These are phyloP conservation scores for Colletotrichum eremochloae DNA, from an alignment of 2,329 filamentous ascomycete species.

Conservation along the genomic window DNA sequence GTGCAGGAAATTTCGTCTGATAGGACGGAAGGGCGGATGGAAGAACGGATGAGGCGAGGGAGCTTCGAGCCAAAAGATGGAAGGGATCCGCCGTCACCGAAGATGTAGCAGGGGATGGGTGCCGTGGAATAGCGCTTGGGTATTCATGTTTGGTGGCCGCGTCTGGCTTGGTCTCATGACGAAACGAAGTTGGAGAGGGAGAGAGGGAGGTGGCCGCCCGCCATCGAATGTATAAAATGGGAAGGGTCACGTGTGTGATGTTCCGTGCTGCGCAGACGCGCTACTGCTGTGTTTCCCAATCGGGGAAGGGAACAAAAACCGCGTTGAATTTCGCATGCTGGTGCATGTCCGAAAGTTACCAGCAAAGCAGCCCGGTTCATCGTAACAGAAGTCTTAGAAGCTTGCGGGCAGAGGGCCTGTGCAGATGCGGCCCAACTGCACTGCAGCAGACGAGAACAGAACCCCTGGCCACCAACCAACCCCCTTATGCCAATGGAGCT, in stretches of 20 bases:
- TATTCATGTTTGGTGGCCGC: background rate
- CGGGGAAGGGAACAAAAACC: background rate
- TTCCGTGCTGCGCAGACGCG: background rate
- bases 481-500: background rate
- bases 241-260: slow-evolving; percentile 3
- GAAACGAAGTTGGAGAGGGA: slow-evolving; percentile 6
- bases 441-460: slow-evolving; percentile 13
- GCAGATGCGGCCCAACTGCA: slow-evolving; percentile 20
- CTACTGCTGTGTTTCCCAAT: background rate
- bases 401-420: slow-evolving; percentile 16
- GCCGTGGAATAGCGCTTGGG: background rate
- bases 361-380: background rate
- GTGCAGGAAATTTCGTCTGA: slow-evolving; percentile 14
- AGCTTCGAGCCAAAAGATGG: slow-evolving; percentile 2
- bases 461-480: background rate
- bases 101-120: background rate
- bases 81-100: slow-evolving; percentile 4
- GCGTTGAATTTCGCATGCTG: background rate
- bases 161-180: slow-evolving; percentile 6
- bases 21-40: background rate
- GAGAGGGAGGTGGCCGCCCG: background rate
- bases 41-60: background rate
- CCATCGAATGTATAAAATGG: background rate
- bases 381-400: slow-evolving; percentile 1
- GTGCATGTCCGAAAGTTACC: background rate